Conservation (phyloP, 73 alveolate genomes). For the Paramecium sonneborni region DNA sequence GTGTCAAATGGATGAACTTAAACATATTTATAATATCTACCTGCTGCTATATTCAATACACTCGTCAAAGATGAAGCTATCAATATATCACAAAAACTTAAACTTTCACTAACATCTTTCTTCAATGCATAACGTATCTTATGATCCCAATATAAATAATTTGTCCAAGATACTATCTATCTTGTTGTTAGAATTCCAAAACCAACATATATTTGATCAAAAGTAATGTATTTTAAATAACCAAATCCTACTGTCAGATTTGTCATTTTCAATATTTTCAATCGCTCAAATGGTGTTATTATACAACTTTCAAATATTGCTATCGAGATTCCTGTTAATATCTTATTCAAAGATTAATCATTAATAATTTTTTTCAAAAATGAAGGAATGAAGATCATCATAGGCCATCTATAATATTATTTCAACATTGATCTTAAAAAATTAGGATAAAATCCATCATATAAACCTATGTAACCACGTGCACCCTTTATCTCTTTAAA, state of each 20-base stretch:
- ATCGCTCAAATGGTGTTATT: conserved; percentile 20
- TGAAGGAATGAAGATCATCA: conserved; percentile 14
- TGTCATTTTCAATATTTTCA: conserved; percentile 26
- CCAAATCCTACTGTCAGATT: background rate
- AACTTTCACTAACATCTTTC: background rate
- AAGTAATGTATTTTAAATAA: background rate
- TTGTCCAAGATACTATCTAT: conserved; percentile 10
- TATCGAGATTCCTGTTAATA: background rate
- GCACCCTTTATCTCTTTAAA: background rate
- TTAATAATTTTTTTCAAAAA: background rate
- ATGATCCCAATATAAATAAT: conserved; percentile 32
- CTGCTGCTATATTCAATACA: background rate
- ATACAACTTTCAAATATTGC: conserved; percentile 34
- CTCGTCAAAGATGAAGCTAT: background rate
- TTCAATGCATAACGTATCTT: conserved; percentile 12
- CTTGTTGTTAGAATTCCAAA: background rate
- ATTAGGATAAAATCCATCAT: conserved; percentile 36
- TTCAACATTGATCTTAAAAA: background rate
- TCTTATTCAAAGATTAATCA: background rate
- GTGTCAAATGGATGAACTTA: conserved; percentile 39
- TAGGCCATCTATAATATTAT: conserved; percentile 42
- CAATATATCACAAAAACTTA: background rate
- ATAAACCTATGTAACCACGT: conserved; percentile 14
- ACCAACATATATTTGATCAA: background rate
- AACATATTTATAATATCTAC: background rate